Percentiles rank a stretch among this genome's conserved stretches.
phyloP scores from a whole-genome alignment of 495 filamentous ascomycete species.

The Letharia columbiana region DNA sequence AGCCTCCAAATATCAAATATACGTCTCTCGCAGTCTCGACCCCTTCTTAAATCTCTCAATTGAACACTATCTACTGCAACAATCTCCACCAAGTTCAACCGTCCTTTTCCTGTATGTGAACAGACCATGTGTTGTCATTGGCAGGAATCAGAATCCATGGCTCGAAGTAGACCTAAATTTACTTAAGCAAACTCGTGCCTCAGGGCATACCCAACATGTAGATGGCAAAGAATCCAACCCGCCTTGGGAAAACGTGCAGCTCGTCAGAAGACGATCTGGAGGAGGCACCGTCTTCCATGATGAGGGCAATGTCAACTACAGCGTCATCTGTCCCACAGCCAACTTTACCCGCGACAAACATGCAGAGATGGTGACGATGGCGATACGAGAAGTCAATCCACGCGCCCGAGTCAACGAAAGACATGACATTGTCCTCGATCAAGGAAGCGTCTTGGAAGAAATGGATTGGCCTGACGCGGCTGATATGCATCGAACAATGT shows the following conservation, averaged over 20 bases:
- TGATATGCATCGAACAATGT: constrained; percentile 17
- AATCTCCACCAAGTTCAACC: constrained; percentile 57
- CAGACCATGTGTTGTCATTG: constrained; percentile 75
- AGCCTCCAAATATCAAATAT: constrained; percentile 55
- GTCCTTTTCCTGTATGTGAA: constrained; percentile 86
- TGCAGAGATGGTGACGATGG: constrained; percentile 81
- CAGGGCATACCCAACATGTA: constrained; percentile 22
- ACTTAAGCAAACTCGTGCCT: constrained; percentile 21
- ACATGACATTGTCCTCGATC: constrained; percentile 83
- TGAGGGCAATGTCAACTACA: constrained; percentile 84
- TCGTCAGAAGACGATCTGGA: constrained; percentile 76
- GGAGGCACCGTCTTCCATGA: constrained; percentile 95
- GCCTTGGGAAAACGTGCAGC: constrained; percentile 37
- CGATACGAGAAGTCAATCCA: constrained; percentile 47
- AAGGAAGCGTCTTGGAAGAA: constrained; percentile 26
- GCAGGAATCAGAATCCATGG: constrained; percentile 97
- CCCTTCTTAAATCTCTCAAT: constrained; percentile 94
- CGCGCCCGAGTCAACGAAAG: constrained; percentile 68
- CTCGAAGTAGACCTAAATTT: constrained; percentile 65
- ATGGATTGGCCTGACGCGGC: constrained; percentile 27
- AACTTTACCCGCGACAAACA: constrained; percentile 77
- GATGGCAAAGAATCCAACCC: constrained; percentile 16
- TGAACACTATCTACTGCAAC: constrained; percentile 79
- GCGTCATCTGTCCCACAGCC: constrained; percentile 69
- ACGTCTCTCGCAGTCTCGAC: constrained; percentile 62